Base-by-base conservation (phyloP, 2,329 filamentous ascomycete genomes). In the Xylariaceae sp. region DNA sequence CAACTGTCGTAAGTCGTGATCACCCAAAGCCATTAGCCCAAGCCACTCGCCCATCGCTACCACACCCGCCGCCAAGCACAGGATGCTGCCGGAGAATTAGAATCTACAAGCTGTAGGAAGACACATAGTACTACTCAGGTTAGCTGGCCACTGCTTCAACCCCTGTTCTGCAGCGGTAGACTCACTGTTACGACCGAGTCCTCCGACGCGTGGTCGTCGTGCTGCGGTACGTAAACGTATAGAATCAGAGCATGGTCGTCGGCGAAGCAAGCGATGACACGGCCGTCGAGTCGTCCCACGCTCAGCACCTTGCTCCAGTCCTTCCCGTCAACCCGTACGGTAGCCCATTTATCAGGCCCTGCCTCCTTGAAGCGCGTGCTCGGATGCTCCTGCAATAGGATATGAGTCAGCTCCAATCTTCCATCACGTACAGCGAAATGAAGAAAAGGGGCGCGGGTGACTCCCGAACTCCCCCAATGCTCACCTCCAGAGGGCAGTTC, bases 241-340 rank as follows among this genome's bases (percentile, higher is more conserved):
- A 92, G 64, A 25, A 92, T 86, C 42, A 93, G 58, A 3, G 85
- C 84, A 55, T 88, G 80, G 33, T 85, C 82, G 51, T 92, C 71
- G 24, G 79, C 79, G 57, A 93, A 88, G 55, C 89, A 95, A 36
- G 89, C 92, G 65, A 96, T 92, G 32, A 96, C 90, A 46, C 87
- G 73, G 1, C 88, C 90, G 47, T 92, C 90, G 19, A 96, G 64
- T 32, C 89, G 71, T 2, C 90, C 90, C 10, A 96, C 89, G 57
- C 87, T 93, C 45, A 98, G 68, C n/a, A 96, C 90, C 46, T 77
- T 78, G 19, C 87, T 87, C 90, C 92, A 96, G 56, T 98, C 92
- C 56, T 79, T 83, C 21, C 88, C 92, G 60, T 96, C 92, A 16
- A 96, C 88, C 33, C 85, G 72, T 22, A 96, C 90, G 16, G 77